Percentiles rank a stretch among this genome's conserved stretches.
Conservation (phyloP, 2,329 filamentous ascomycete species). For the Fusarium subglutinans region DNA sequence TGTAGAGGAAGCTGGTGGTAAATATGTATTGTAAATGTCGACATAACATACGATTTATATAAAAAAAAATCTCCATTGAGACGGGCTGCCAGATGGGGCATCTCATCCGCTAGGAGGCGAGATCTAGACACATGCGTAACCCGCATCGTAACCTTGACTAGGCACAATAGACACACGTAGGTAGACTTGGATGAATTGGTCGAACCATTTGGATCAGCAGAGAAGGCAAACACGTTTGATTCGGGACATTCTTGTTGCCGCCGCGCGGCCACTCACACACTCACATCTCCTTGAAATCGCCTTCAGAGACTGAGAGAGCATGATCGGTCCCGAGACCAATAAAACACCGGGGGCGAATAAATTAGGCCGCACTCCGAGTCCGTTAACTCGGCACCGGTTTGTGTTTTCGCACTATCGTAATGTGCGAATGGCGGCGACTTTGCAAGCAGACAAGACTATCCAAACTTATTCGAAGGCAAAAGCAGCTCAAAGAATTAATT, state of each 20-base stretch:
- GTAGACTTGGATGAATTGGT: conserved; percentile 17
- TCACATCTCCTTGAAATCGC: neutral
- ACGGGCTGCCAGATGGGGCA: conserved; percentile 22
- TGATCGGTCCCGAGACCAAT: conserved; percentile 37
- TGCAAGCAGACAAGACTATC: neutral
- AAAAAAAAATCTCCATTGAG: conserved; percentile 18
- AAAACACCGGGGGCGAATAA: conserved; percentile 19
- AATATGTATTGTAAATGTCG: conserved; percentile 6
- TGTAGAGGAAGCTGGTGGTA: conserved; percentile 19
- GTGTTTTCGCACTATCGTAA: conserved; percentile 6
- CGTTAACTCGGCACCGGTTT: conserved; percentile 11
- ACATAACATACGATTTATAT: conserved; percentile 30
- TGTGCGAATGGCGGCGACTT: neutral
- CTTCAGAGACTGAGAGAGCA: neutral
- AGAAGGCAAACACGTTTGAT: conserved; percentile 9
- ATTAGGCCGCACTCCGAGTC: neutral
- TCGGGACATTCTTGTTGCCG: conserved; percentile 29
- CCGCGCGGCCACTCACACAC: conserved; percentile 38
- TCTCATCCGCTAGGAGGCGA: conserved; percentile 30
- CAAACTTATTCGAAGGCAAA: conserved; percentile 9
- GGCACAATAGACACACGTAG: conserved; percentile 34
- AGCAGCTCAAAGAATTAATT: neutral
- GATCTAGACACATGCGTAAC: conserved; percentile 34
- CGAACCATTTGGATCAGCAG: conserved; percentile 36
- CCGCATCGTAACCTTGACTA: conserved; percentile 26